Evolutionary conservation across 306 rosid species (phyloP).

Genomic region (Lupinus albus): DNA sequence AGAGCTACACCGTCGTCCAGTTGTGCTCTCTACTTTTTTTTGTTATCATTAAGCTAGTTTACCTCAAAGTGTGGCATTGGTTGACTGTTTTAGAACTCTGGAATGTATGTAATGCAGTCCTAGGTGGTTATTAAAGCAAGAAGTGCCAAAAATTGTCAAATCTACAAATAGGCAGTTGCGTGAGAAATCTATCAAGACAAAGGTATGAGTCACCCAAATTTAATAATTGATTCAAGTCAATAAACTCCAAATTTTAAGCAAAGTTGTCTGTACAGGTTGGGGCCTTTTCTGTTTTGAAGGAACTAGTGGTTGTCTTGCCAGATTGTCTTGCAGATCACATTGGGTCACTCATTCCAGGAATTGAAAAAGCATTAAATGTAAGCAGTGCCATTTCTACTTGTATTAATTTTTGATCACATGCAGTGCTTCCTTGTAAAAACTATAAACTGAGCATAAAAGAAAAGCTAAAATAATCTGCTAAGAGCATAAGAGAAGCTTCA

Average conservation of each 20-base stretch:
- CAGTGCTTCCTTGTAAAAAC: background rate
- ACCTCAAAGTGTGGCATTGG: conserved; percentile 24
- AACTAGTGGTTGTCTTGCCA: conserved; percentile 96
- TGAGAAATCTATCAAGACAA: conserved; percentile 96
- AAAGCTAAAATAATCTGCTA: no score
- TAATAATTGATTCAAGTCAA: conserved; percentile 24
- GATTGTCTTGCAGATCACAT: conserved; percentile 96
- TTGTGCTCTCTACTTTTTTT: conserved; percentile 3
- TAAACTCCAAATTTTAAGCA: conserved; percentile 34
- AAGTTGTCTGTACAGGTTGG: conserved; percentile 74
- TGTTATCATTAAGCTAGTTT: conserved; percentile 9
- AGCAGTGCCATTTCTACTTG: conserved; percentile 37
- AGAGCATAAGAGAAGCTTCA: no score
- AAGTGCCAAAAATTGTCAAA: conserved; percentile 84
- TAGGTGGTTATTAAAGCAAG: conserved; percentile 96
- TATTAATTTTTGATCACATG: conserved; percentile 1
- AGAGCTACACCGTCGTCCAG: conserved; percentile 16
- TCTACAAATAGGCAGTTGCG: conserved; percentile 95
- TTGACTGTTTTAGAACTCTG: conserved; percentile 41
- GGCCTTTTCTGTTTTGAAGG: conserved; percentile 93
- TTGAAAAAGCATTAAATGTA: conserved; percentile 93
- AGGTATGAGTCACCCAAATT: conserved; percentile 53
- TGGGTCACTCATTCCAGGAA: conserved; percentile 98
- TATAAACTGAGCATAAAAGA: no score
- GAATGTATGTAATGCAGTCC: conserved; percentile 68